Percentiles rank a stretch among this genome's conserved stretches.
Conservation (phyloP, 176 grass and related monocot genomes). For the Aegilops tauschii region DNA sequence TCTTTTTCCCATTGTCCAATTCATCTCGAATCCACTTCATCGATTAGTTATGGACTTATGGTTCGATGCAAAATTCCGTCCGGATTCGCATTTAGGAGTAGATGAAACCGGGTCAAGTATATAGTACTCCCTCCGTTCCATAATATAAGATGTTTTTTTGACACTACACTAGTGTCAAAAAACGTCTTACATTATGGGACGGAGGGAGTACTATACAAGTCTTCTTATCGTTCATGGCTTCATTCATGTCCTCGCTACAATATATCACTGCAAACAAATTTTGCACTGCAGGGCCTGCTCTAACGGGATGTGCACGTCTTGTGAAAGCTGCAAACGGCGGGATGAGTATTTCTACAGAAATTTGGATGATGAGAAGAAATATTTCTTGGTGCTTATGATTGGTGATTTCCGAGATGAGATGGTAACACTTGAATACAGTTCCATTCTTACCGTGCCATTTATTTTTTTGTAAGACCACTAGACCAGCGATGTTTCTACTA, state of each 20-base stretch:
- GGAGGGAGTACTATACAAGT: too few relatives aligned
- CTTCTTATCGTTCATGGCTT: background rate
- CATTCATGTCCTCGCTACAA: background rate
- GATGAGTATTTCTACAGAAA: background rate
- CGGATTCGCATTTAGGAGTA: background rate
- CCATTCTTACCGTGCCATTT: background rate
- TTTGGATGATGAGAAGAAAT: background rate
- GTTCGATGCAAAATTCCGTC: background rate
- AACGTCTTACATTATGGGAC: too few relatives aligned
- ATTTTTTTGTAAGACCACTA: too few relatives aligned
- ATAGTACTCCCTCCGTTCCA: too few relatives aligned
- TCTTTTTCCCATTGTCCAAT: too few relatives aligned
- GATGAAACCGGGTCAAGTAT: background rate
- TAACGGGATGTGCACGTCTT: background rate
- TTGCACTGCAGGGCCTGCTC: background rate
- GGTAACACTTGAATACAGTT: background rate
- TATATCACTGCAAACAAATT: background rate
- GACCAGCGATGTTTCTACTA: too few relatives aligned
- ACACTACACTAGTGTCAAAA: too few relatives aligned
- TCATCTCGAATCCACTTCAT: background rate
- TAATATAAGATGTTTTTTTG: too few relatives aligned
- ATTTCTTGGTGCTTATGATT: slow-evolving; percentile 1
- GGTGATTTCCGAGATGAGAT: slow-evolving; percentile 3
- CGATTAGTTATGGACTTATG: background rate
- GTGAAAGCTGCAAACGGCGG: background rate